These are phyloP conservation scores for Conticribra weissflogii DNA, from an alignment of 108 stramenopile species.

Conservation along the genomic window DNA sequence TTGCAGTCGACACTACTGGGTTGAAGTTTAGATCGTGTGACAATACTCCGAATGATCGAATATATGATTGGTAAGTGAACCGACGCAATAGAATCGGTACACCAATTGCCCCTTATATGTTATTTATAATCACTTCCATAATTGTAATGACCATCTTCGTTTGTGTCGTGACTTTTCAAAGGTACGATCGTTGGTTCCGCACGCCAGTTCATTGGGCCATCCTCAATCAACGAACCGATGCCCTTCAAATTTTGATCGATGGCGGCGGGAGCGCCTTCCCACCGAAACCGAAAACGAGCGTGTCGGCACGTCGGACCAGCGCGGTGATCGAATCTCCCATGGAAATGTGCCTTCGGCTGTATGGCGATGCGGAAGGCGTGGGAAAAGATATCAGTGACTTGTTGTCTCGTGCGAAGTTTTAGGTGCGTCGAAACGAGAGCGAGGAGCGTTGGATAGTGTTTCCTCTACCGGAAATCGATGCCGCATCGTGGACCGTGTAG, in stretches of 20 bases:
- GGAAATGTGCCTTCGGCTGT: constrained; percentile 72
- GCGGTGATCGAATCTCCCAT: constrained; percentile 68
- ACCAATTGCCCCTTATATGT: background rate
- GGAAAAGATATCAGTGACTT: constrained; percentile 21
- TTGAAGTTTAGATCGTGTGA: constrained; percentile 38
- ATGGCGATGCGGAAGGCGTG: constrained; percentile 44
- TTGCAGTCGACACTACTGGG: constrained; percentile 23
- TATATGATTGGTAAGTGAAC: constrained; percentile 60
- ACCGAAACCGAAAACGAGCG: constrained; percentile 42
- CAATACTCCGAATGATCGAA: constrained; percentile 22
- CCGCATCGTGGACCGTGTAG: too few species aligned
- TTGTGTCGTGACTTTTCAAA: background rate
- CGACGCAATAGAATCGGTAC: background rate
- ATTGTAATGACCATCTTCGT: background rate
- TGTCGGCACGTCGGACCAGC: constrained; percentile 54
- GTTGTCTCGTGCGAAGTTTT: constrained; percentile 6
- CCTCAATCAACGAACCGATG: constrained; percentile 66
- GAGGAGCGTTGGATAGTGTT: too few species aligned
- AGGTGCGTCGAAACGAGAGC: too few species aligned
- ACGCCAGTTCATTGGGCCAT: constrained; percentile 90
- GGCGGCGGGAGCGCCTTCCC: constrained; percentile 71
- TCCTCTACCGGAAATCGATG: too few species aligned
- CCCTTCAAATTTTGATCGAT: constrained; percentile 61
- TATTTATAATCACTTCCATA: background rate
- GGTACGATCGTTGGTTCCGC: constrained; percentile 60